phyloP scores from a whole-genome alignment of 2,329 filamentous ascomycete genomes.

The Davidsoniella virescens region DNA sequence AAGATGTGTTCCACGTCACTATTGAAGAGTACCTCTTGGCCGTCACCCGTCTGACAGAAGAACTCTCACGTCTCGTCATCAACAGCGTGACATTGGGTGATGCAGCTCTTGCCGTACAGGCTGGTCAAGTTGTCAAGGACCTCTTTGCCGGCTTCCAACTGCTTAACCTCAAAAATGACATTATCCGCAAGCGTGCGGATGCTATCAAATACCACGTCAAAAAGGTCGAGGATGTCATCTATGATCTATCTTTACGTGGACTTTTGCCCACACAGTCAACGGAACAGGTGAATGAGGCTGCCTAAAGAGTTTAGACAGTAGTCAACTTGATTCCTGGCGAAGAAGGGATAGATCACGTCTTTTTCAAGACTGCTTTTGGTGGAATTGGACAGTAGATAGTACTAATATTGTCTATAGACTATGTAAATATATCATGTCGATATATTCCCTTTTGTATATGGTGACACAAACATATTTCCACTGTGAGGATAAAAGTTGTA shows the following conservation, averaged over 20 bases:
- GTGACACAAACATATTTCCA: too few relatives aligned
- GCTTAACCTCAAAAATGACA: constrained; percentile 93
- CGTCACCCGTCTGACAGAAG: constrained; percentile 73
- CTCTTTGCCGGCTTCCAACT: constrained; percentile 92
- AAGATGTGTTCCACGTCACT: constrained; percentile 83
- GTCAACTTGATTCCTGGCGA: not conserved
- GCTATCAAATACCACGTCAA: constrained; percentile 96
- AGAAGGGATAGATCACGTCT: not conserved
- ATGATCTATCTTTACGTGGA: constrained; percentile 67
- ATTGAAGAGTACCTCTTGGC: constrained; percentile 94
- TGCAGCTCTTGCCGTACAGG: constrained; percentile 68
- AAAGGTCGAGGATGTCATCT: constrained; percentile 95
- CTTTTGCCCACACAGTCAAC: not conserved
- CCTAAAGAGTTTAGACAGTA: not conserved
- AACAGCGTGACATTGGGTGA: constrained; percentile 91
- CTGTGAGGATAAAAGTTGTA: too few relatives aligned
- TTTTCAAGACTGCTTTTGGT: too few relatives aligned
- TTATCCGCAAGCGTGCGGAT: constrained; percentile 71
- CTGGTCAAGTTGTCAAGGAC: constrained; percentile 87
- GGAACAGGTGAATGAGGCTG: not conserved
- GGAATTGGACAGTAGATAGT: too few relatives aligned
- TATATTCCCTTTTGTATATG: too few relatives aligned
- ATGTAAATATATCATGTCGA: too few relatives aligned
- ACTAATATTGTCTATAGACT: too few relatives aligned
- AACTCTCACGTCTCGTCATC: constrained; percentile 77